These are phyloP conservation scores for Lunularia cruciata DNA, from an alignment of 225 moss, liverwort and hornwort species.

Conservation along the genomic window DNA sequence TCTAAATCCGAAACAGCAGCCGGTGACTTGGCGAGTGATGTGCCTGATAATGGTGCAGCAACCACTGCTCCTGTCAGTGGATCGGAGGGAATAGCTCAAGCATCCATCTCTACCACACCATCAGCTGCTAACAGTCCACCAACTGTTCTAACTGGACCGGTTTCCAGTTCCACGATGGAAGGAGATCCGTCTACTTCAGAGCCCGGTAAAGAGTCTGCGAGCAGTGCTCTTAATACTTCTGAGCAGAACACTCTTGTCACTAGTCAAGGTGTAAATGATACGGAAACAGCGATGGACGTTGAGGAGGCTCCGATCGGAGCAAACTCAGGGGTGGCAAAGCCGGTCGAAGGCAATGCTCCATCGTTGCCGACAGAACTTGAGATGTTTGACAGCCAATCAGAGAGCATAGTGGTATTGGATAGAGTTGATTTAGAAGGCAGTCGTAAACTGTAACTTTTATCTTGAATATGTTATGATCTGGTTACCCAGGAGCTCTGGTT, in stretches of 20 bases:
- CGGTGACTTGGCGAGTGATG: slow-evolving; percentile 6
- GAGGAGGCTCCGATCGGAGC: background rate
- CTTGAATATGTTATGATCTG: background rate
- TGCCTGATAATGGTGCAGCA: slow-evolving; percentile 1
- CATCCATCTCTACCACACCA: background rate
- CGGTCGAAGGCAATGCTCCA: slow-evolving; percentile 4
- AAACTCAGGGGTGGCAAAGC: background rate
- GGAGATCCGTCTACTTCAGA: no score
- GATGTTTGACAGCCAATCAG: slow-evolving; percentile 35
- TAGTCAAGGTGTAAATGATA: slow-evolving; percentile 5
- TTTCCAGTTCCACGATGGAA: slow-evolving; percentile 1
- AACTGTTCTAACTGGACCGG: slow-evolving; percentile 9
- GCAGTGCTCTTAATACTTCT: background rate
- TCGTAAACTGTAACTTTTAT: background rate
- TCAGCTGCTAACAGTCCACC: background rate
- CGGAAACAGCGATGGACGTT: background rate
- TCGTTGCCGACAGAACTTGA: slow-evolving; percentile 31
- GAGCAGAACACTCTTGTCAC: background rate
- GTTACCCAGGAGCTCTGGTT: background rate
- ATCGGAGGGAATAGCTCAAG: slow-evolving; percentile 10
- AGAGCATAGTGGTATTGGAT: slow-evolving; percentile 48
- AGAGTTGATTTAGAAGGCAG: slow-evolving; percentile 44
- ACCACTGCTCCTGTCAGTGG: background rate
- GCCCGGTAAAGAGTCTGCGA: background rate
- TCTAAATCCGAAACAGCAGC: slow-evolving; percentile 24